Conservation (phyloP, 495 filamentous ascomycete species). For the Aspergillus affinis region DNA sequence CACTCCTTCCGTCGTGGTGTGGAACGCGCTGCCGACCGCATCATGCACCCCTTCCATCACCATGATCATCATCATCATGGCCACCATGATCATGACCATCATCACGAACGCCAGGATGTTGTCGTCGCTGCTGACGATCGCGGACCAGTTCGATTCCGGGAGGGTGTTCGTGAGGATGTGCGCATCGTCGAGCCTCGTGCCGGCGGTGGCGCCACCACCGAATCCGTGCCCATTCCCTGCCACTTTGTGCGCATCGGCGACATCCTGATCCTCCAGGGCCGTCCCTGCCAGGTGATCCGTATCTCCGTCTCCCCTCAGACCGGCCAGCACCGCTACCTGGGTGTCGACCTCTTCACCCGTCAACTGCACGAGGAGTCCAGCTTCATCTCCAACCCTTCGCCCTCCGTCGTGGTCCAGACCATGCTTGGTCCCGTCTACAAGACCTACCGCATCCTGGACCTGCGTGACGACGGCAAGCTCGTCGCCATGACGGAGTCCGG, state of each 20-base stretch:
- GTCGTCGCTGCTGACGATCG: conserved; percentile 50
- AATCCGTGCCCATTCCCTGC: conserved; percentile 97
- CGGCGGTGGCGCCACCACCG: conserved; percentile 50
- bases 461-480: conserved; percentile 81
- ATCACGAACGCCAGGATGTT: conserved; percentile 47
- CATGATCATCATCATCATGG: conserved; percentile 37
- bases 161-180: conserved; percentile 48
- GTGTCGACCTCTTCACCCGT: conserved; percentile 99
- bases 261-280: conserved; percentile 97
- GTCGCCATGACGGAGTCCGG: conserved; percentile 84
- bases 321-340: conserved; percentile 98
- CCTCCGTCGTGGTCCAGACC: conserved; percentile 96
- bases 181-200: conserved; percentile 54
- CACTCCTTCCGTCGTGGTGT: conserved; percentile 90
- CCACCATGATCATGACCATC: conserved; percentile 28
- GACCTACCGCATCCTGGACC: conserved; percentile 99
- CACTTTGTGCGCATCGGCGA: conserved; percentile 99
- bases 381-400: conserved; percentile 94
- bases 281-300: conserved; percentile 99
- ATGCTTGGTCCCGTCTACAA: conserved; percentile 99
- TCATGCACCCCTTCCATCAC: conserved; percentile 69
- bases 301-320: conserved; percentile 98
- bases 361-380: conserved; percentile 98
- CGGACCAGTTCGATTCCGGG: conserved; percentile 39
- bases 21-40: conserved; percentile 77